phyloP scores from a whole-genome alignment of 108 stramenopile species.

The Conticribra weissflogii region DNA sequence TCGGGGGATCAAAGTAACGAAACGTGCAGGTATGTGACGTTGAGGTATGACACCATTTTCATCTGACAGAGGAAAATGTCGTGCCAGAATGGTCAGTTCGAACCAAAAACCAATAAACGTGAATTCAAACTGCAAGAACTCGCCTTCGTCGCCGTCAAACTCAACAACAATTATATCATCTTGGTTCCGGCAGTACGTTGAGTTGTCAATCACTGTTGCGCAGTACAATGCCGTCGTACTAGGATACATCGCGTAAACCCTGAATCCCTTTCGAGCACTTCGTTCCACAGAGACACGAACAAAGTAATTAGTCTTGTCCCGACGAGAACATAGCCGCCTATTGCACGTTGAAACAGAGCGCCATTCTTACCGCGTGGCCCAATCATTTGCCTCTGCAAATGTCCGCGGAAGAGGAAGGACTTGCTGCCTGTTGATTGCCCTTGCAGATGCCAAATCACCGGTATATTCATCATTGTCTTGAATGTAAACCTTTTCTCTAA shows the following conservation, averaged over 20 bases:
- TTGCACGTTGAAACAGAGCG: no score
- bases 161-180: slow-evolving; percentile 83
- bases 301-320: no score
- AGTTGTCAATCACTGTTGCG: slow-evolving; percentile 76
- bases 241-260: slow-evolving; percentile 84
- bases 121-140: no score
- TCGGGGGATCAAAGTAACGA: slow-evolving; percentile 70
- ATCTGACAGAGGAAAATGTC: not conserved
- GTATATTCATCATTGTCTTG: slow-evolving; percentile 73
- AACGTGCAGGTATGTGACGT: slow-evolving; percentile 73
- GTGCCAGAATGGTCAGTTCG: not conserved
- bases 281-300: no score
- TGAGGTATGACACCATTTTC: slow-evolving; percentile 48
- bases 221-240: slow-evolving; percentile 72
- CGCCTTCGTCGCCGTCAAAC: slow-evolving; percentile 79
- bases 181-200: slow-evolving; percentile 73
- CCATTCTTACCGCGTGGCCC: slow-evolving; percentile 51
- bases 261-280: slow-evolving; percentile 53
- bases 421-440: slow-evolving; percentile 44
- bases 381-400: slow-evolving; percentile 68
- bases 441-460: slow-evolving; percentile 21
- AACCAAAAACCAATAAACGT: no score
- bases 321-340: no score
- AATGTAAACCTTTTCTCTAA: slow-evolving; percentile 63
- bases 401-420: slow-evolving; percentile 73